Percentiles rank a stretch among this genome's conserved stretches.
phyloP scores from a whole-genome alignment of 257 asterid genomes.

The Scutellaria barbata region DNA sequence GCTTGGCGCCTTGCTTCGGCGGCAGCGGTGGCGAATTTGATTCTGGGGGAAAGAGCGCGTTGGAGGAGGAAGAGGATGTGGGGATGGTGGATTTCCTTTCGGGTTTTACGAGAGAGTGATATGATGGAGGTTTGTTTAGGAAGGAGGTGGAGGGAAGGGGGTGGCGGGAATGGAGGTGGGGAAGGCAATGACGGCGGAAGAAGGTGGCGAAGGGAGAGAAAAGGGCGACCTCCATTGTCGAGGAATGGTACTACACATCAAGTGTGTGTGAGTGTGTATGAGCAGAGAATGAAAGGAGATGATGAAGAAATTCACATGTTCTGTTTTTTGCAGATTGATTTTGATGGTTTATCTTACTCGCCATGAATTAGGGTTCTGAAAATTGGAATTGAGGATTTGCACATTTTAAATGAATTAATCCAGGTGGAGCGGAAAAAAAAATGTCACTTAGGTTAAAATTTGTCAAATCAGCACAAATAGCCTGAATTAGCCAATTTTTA shows the following conservation, averaged over 20 bases:
- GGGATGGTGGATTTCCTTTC: conserved; percentile 23
- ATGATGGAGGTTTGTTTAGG: conserved; percentile 25
- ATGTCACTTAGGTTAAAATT: too few species aligned
- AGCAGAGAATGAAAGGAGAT: conserved; percentile 15
- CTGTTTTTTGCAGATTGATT: neutral
- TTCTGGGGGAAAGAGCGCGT: conserved; percentile 17
- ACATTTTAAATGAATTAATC: too few species aligned
- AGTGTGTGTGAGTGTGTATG: too few species aligned
- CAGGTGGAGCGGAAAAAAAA: too few species aligned
- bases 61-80: conserved; percentile 36
- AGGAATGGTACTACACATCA: conserved; percentile 16
- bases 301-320: neutral
- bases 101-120: conserved; percentile 36
- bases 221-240: conserved; percentile 62
- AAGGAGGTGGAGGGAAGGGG: conserved; percentile 40
- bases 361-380: too few species aligned
- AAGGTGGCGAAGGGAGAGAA: conserved; percentile 48
- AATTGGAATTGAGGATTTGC: too few species aligned
- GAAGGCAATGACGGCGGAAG: too few species aligned
- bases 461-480: too few species aligned
- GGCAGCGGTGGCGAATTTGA: conserved; percentile 23
- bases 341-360: too few species aligned
- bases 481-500: too few species aligned
- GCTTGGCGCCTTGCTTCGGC: conserved; percentile 60
- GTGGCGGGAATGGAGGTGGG: conserved; percentile 30